Conservation (phyloP, 2,329 filamentous ascomycete species). For the Trichoderma sp. region DNA sequence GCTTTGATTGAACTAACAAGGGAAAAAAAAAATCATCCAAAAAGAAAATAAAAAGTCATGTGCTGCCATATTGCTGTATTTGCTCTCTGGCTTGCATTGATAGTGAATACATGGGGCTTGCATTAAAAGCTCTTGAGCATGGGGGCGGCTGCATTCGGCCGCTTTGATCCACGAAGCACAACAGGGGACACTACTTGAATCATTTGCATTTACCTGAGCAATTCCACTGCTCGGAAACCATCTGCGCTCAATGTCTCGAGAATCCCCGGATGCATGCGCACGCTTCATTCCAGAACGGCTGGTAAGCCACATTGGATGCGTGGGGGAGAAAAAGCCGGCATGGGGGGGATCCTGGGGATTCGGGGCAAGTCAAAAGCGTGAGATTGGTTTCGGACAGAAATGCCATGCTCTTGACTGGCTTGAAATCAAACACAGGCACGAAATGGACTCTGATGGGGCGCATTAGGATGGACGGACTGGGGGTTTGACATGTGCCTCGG, state of each 20-base stretch:
- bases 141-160: neutral
- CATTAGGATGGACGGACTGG: neutral
- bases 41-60: neutral
- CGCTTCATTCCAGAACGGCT: conserved; percentile 2
- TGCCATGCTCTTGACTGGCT: neutral
- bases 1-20: neutral
- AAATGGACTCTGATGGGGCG: neutral
- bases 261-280: neutral
- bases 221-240: neutral
- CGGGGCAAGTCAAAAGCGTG: neutral
- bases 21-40: neutral
- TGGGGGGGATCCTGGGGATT: neutral
- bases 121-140: neutral
- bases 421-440: neutral
- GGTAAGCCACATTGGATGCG: neutral
- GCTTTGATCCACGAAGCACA: neutral
- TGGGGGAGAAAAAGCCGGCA: neutral
- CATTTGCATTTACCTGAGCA: neutral
- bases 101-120: neutral
- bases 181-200: neutral
- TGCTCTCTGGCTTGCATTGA: neutral
- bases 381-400: neutral
- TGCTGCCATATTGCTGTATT: neutral
- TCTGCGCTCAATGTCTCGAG: neutral
- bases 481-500: conserved; percentile 10